Base-by-base conservation (phyloP, 2,329 filamentous ascomycete species). In the Meredithiella fracta region DNA sequence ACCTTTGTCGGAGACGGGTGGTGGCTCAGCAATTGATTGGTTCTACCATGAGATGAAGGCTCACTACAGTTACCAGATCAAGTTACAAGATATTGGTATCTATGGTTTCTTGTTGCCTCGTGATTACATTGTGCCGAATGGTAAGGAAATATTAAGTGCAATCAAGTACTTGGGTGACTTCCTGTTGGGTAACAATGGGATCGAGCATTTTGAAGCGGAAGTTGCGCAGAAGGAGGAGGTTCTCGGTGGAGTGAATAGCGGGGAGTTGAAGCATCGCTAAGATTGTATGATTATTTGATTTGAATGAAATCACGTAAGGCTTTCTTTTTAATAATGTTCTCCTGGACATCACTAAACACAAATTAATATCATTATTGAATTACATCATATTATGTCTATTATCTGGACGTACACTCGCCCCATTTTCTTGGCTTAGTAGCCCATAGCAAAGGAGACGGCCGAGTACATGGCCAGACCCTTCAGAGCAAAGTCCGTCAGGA, bases 71-170 rank as follows among this genome's bases (percentile, higher is more conserved):
- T 97, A 94, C 67, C 92, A 97, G 72, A 84, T 92, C 69, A 97
- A 97, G 70, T 73, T 98, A 26, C 77, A 92, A 51, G 92, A 98
- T 66, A 92, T 86, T 0, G 92, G 92, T 8, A 92, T 82, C 66
- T 97, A 97, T 66, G 92, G 92, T 0, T 98, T 97, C 66, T 71
- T 98, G 51, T 72, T 97, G 3, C 92, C 92, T 0, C 83, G 79
- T 57, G 84, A 92, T 57, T 78, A 94, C 59, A 97, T 97, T 58
- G 73, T 94, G 1, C 89, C 91, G 0, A 92, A 87, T 0, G 91
- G 92, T 7, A 82, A 91, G 67, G 92, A 98, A 67, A 78, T 91
- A 42, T 81, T 91, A 61, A 83, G 85, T 61, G 87, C 89, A 0
- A 74, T 95, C 60, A 78, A 90, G 64, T 90, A 90, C 62, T 82